Evolutionary conservation across 768 basidiomycete species (phyloP), one percentile per base, ranked within the genome.

Genomic region (Dentipellis sp.): DNA sequence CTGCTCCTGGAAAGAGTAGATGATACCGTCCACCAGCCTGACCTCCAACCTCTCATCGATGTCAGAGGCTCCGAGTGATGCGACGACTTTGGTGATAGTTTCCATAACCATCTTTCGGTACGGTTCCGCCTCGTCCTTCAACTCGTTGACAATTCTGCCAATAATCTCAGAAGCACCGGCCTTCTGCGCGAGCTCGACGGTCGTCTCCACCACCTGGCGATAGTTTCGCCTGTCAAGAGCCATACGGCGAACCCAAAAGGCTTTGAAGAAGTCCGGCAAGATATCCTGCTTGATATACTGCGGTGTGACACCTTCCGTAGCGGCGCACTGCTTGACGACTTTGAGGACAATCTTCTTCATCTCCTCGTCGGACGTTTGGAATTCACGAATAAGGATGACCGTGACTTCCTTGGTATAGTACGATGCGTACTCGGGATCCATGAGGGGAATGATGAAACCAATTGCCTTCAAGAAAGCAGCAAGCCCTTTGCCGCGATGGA

Each of bases 61-160:
- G 66, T 98, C 95, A 0, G 95, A 91, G n/a, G 95, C 94, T 52
- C 97, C 94, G 1, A 95, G 82, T 6, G 86, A 89, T 14, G 87
- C 84, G 51, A 99, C 78, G 49, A 99, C 97, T 69, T 97, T 95
- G 19, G 93, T 97, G 63, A 98, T 97, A 0, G 97, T 98, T 74
- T 99, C 97, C 97, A 99, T 99, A 50, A 97, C 94, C 97, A 99
- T 99, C 80, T 98, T 98, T 61, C 94, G 77, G 72, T 91, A 93
- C 4, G 90, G 91, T 70, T 93, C 91, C 12, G 87, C 85, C 68
- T 88, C 88, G 65, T 90, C 87, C 76, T 94, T 97, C 60, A 97
- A 75, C 66, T 93, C 93, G 67, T 94, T 93, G 54, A 86, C 85
- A 60, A 88, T 79, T 56, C 84, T 72, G 6, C 92, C 90, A 22